Evolutionary conservation across 345 rosid species (phyloP).

Genomic region (Populus alba): DNA sequence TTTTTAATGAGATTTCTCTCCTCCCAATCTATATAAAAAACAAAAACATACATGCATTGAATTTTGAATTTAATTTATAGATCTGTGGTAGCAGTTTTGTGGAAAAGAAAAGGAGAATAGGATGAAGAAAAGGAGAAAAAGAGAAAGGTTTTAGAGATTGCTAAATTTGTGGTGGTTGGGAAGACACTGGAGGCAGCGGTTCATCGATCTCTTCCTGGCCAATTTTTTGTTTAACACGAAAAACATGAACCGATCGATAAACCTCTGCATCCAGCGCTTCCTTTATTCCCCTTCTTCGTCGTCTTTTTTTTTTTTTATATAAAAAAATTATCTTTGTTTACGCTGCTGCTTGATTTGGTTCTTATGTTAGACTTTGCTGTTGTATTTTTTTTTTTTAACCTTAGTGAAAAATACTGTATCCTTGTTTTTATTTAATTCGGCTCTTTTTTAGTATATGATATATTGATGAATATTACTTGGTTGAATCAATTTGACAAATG

Average conservation of each 20-base stretch:
- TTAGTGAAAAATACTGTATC: neutral
- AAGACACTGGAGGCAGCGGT: constrained; percentile 99
- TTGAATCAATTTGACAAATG: too few species aligned
- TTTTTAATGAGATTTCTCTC: neutral
- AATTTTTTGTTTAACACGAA: constrained; percentile 28
- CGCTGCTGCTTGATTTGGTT: neutral
- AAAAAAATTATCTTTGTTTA: neutral
- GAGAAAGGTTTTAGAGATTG: neutral
- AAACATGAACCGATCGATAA: constrained; percentile 93
- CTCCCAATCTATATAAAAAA: neutral
- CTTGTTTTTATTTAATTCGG: too few species aligned
- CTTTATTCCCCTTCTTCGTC: constrained; percentile 1
- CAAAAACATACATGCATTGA: neutral
- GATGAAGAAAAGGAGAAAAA: neutral
- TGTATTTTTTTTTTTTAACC: neutral
- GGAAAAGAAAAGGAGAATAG: neutral
- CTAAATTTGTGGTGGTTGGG: constrained; percentile 10
- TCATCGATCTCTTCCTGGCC: constrained; percentile 95
- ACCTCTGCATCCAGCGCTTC: constrained; percentile 99
- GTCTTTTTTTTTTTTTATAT: neutral
- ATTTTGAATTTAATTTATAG: neutral
- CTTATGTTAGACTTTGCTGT: neutral
- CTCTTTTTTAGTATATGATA: too few species aligned
- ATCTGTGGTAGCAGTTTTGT: neutral
- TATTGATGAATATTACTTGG: too few species aligned